A percentile compares a stretch with the other conserved stretches of the same genome.
Evolutionary conservation across 2,329 filamentous ascomycete species (phyloP).

Genomic region (Diaporthe ilicicola): DNA sequence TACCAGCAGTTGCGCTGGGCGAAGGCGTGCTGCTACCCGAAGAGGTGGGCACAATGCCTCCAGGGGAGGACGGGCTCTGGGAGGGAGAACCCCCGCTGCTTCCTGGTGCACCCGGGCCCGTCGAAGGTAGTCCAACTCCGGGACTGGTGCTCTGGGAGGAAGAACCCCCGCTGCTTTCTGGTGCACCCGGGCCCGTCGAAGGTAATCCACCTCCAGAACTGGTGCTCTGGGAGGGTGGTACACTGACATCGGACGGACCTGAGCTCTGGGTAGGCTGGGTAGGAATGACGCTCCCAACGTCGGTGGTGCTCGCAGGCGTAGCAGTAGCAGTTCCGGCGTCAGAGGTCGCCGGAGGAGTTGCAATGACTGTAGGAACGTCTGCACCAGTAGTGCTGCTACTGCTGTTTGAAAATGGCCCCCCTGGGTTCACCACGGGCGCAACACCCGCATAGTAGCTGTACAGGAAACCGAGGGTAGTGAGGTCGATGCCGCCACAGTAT

Average conservation of each 20-base stretch:
- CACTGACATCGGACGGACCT: neutral
- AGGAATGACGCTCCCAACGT: neutral
- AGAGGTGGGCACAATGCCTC: neutral
- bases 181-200: no score
- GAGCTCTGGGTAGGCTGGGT: neutral
- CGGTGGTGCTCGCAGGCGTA: neutral
- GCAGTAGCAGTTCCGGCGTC: neutral
- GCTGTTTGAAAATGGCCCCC: no score
- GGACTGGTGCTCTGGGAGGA: no score
- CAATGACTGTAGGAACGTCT: neutral
- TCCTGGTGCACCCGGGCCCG: no score
- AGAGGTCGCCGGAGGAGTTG: neutral
- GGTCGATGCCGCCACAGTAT: slow-evolving; percentile 31
- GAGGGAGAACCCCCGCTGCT: neutral
- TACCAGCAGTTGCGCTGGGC: neutral
- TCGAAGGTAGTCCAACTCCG: no score
- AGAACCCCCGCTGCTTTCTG: no score
- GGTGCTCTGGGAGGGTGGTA: neutral
- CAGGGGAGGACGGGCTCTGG: neutral
- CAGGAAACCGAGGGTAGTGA: slow-evolving; percentile 27
- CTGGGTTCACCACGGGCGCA: neutral
- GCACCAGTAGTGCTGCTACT: neutral
- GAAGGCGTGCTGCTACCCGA: neutral
- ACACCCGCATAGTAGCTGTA: slow-evolving; percentile 28
- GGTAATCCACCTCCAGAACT: neutral